Base-by-base conservation (phyloP, 169 alveolate genomes). In the Perkinsus chesapeaki region DNA sequence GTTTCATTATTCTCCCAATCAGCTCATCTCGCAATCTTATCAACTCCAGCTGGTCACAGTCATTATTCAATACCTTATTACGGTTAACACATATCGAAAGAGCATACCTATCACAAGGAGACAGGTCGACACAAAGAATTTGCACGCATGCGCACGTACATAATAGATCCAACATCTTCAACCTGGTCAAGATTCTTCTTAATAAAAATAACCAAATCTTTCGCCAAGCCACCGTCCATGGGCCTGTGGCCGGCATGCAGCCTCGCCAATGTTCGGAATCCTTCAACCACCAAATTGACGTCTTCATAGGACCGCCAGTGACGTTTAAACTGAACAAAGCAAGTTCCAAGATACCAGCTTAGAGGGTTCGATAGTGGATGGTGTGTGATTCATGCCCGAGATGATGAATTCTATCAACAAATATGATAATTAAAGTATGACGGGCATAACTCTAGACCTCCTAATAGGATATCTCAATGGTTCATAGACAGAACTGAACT, bases 141-240 rank as follows among this genome's bases (percentile, higher is more conserved):
- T 60, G 82, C 82, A 60, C 82, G 82, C 82, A 60, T 60, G 82
- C 82, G 23, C 82, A 60, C 82, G 82, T 16, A 60, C 82, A 60
- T 60, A 20, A 60, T 60, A 9, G 82, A 60, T 20, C 82, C 82
- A 27, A 60, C 37, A 34, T 60, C 82, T 16, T 60, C 82, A 27
- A 60, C 82, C 82, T 34, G 3, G 31, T 60, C 82, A 7, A 60
- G 31, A 34, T 60, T 60, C 82, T 34, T 60, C 23, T 34, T 60
- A 60, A 60, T 60, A 16, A 60, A 60, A 0, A 60, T 27, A 3
- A 60, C 37, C 7, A 60, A 34, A 23, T 60, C 82, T 16, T 60
- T 60, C 82, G 82, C 82, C 82, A 60, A 16, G 7, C 37, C 82
- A 7, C 82, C 82, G 82, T 60, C 82, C 82, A 60, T 60, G 3